Conservation (phyloP, 2,329 filamentous ascomycete species). For the Penicillium sp. region DNA sequence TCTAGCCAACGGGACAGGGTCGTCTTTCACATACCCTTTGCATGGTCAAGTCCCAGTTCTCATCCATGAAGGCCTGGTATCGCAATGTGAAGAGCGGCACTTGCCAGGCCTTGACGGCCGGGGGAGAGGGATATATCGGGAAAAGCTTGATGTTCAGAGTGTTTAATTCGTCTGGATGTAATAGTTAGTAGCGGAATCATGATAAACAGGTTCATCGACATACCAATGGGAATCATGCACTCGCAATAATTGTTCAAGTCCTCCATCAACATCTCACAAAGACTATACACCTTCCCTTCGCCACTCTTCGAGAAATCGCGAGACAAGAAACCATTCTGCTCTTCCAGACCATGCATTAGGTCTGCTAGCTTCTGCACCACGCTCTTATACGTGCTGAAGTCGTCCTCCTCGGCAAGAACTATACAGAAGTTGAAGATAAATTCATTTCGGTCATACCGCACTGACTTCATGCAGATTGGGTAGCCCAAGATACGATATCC, state of each 20-base stretch:
- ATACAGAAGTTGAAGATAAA: slow-evolving; percentile 99
- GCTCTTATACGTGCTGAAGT: slow-evolving; percentile 76
- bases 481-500: slow-evolving; percentile 82
- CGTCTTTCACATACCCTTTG: slow-evolving; percentile 40
- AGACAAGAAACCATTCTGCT: slow-evolving; percentile 77
- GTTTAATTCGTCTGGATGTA: slow-evolving; percentile 73
- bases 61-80: slow-evolving; percentile 53
- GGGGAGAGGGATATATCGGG: slow-evolving; percentile 73
- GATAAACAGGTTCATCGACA: slow-evolving; percentile 31
- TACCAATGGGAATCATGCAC: slow-evolving; percentile 96
- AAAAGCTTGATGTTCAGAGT: slow-evolving; percentile 97
- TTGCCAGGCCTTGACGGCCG: slow-evolving; percentile 80
- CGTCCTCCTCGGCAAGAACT: slow-evolving; percentile 68
- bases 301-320: slow-evolving; percentile 46
- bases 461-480: slow-evolving; percentile 81
- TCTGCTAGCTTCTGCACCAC: slow-evolving; percentile 83
- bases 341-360: slow-evolving; percentile 85
- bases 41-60: slow-evolving; percentile 57
- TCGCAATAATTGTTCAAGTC: slow-evolving; percentile 97
- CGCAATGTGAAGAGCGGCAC: slow-evolving; percentile 74
- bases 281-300: slow-evolving; percentile 59
- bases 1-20: fast-evolving
- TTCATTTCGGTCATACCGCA: slow-evolving; percentile 84
- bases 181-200: slow-evolving; percentile 9
- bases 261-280: slow-evolving; percentile 84